Percentiles rank a stretch among this genome's conserved stretches.
Conservation (phyloP, 2,329 filamentous ascomycete genomes). For the Dactylonectria macrodidyma region DNA sequence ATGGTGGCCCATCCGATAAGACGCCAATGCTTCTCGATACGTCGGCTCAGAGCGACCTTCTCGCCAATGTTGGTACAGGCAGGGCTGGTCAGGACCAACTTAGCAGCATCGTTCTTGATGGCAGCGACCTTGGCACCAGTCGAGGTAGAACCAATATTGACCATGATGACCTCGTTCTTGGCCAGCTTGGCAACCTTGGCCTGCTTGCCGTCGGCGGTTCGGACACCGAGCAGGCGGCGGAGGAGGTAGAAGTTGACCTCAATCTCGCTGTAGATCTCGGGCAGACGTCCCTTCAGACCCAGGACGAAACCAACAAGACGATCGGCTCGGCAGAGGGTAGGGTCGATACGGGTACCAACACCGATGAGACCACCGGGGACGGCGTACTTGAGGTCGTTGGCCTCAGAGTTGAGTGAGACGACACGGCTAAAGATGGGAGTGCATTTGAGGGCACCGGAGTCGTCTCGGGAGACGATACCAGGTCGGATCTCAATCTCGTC, state of each 20-base stretch:
- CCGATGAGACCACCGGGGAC: conserved; percentile 98
- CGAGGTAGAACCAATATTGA: conserved; percentile 98
- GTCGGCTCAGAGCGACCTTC: conserved; percentile 95
- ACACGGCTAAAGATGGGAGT: conserved; percentile 97
- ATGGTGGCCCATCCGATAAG: conserved; percentile 93
- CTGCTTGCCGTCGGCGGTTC: conserved; percentile 98
- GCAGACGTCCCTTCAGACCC: conserved; percentile 92
- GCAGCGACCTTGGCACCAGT: conserved; percentile 97
- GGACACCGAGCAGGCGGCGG: conserved; percentile 93
- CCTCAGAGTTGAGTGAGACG: conserved; percentile 95
- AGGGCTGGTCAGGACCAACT: conserved; percentile 91
- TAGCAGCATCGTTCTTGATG: conserved; percentile 97
- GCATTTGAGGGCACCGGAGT: conserved; percentile 94
- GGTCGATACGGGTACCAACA: conserved; percentile 97
- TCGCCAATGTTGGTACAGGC: conserved; percentile 98
- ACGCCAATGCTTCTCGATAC: conserved; percentile 99
- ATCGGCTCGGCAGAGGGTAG: conserved; percentile 98
- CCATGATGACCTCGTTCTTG: conserved; percentile 99
- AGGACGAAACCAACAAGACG: conserved; percentile 98
- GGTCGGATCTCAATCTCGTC: conserved; percentile 99
- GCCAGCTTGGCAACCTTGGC: conserved; percentile 98
- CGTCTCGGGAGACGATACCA: conserved; percentile 97
- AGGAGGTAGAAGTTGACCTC: conserved; percentile 99
- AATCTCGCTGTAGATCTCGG: conserved; percentile 97
- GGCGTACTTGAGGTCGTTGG: conserved; percentile 98